Percentiles rank a stretch among this genome's conserved stretches.
These are phyloP conservation scores for Alternaria viburni DNA, from an alignment of 2,329 filamentous ascomycete genomes.

Conservation along the genomic window DNA sequence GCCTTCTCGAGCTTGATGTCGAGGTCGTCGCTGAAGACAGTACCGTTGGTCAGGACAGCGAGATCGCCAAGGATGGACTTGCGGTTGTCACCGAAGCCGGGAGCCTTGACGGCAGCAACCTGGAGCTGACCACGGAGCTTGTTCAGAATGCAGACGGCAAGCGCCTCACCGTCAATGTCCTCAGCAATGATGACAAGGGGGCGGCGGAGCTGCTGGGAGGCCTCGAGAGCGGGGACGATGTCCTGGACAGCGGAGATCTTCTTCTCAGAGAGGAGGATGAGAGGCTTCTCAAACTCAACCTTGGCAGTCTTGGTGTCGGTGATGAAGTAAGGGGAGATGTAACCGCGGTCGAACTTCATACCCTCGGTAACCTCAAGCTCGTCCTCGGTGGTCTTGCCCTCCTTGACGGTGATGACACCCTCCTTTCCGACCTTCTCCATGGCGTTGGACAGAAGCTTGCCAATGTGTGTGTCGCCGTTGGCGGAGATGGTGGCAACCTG, in stretches of 20 bases:
- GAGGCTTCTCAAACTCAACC: slow-evolving; percentile 99
- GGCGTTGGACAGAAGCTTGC: slow-evolving; percentile 92
- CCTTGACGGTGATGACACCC: slow-evolving; percentile 99
- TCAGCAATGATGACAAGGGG: slow-evolving; percentile 98
- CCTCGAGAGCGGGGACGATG: slow-evolving; percentile 97
- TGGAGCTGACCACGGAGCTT: slow-evolving; percentile 99
- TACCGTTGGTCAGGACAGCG: slow-evolving; percentile 93
- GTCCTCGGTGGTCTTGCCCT: slow-evolving; percentile 97
- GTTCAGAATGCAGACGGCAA: slow-evolving; percentile 99
- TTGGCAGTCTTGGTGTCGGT: slow-evolving; percentile 98
- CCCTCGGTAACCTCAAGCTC: slow-evolving; percentile 99
- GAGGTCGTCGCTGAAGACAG: slow-evolving; percentile 97
- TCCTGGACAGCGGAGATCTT: slow-evolving; percentile 99
- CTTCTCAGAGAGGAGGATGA: slow-evolving; percentile 99
- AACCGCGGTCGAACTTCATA: slow-evolving; percentile 99
- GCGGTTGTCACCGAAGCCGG: slow-evolving; percentile 99
- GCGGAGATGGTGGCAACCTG: slow-evolving; percentile 98
- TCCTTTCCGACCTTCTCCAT: slow-evolving; percentile 99
- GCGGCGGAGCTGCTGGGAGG: slow-evolving; percentile 91
- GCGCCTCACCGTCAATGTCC: slow-evolving; percentile 97
- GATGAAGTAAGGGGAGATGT: slow-evolving; percentile 99
- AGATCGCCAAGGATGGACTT: slow-evolving; percentile 99
- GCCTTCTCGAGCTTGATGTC: slow-evolving; percentile 99
- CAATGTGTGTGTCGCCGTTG: slow-evolving; percentile 95
- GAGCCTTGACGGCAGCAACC: slow-evolving; percentile 97